Base-by-base conservation (phyloP, 2,329 filamentous ascomycete species). In the Colletotrichum paranaense region DNA sequence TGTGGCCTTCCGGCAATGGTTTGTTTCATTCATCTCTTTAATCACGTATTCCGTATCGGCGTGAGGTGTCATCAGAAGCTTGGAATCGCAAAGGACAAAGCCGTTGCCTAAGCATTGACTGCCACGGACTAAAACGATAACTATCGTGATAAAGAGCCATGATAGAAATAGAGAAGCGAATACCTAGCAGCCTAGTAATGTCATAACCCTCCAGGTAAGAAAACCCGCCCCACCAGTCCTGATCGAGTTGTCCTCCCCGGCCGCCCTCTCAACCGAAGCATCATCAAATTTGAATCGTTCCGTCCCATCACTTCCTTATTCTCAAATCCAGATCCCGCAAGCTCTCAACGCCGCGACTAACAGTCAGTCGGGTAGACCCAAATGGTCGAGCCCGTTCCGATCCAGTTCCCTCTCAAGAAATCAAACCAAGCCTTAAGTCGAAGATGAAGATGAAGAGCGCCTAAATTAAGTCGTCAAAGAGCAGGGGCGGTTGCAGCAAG, bases 401-500 rank as follows among this genome's bases (percentile, higher is more conserved):
- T 28, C 53, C 64, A 46, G 19, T 67, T 19, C 12, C 24, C 3
- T 3, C 8, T 14, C n/a, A 49, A 57, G 46, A 19, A 38, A 30
- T 16, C 12, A 57, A 53, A 26, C 24, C 30, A 57, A 68, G 35
- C 9, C 30, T 52, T 35, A 30, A 16, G 38, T 12, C 28, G 24
- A 32, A 60, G 22, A 24, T 46, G 16, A 42, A 42, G 38, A 42
- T 12, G 24, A 22, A 32, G 4, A 24, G 4, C 42, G 16, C 22
- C 53, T 19, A 16, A 6, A 3, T 11, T 16, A 30, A 73, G n/a
- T 49, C 42, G n/a, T 49, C 42, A 49, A 49, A 73, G 67, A 52
- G 60, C 24, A 57, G 71, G 71, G 38, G 71, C 71, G 19, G 71
- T 64, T 24, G 57, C 56, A 16, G 71, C 67, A 49, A 73, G 67